A percentile compares a stretch with the other conserved stretches of the same genome.
Conservation (phyloP, 139 green algal species). For the Micractinium conductrix region DNA sequence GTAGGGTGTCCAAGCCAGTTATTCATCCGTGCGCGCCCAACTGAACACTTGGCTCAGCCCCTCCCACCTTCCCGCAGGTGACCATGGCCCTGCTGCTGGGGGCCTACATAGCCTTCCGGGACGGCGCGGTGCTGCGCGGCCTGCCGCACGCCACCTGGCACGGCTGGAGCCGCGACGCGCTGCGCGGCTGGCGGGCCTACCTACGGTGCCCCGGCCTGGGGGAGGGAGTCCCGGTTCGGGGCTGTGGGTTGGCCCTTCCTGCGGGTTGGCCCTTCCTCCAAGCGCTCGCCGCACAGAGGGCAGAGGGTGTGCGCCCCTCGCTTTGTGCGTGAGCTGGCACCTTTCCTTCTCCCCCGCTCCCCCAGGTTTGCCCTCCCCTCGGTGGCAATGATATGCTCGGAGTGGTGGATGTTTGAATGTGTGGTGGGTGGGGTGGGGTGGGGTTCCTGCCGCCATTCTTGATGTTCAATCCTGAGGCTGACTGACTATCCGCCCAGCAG, state of each 20-base stretch:
- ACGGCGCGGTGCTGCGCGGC: slow-evolving; percentile 54
- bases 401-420: slow-evolving; percentile 52
- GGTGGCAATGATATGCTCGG: slow-evolving; percentile 35
- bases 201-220: background rate
- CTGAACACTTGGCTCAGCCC: no score
- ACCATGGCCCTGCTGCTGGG: slow-evolving; percentile 54
- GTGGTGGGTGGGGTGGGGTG: no score
- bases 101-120: slow-evolving; percentile 48
- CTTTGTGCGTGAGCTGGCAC: slow-evolving; percentile 31
- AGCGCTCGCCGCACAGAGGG: no score
- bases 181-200: slow-evolving; percentile 31
- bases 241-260: slow-evolving; percentile 2
- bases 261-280: slow-evolving; percentile 40
- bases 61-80: slow-evolving; percentile 1
- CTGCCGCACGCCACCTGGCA: slow-evolving; percentile 70
- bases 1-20: background rate
- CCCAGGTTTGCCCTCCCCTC: slow-evolving; percentile 49
- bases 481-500: no score
- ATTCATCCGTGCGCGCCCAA: no score
- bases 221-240: background rate
- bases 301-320: background rate
- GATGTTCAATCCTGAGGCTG: no score
- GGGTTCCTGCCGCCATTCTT: no score
- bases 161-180: slow-evolving; percentile 60
- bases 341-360: background rate